phyloP scores from a whole-genome alignment of 495 filamentous ascomycete species.

The Talaromyces borbonicus region DNA sequence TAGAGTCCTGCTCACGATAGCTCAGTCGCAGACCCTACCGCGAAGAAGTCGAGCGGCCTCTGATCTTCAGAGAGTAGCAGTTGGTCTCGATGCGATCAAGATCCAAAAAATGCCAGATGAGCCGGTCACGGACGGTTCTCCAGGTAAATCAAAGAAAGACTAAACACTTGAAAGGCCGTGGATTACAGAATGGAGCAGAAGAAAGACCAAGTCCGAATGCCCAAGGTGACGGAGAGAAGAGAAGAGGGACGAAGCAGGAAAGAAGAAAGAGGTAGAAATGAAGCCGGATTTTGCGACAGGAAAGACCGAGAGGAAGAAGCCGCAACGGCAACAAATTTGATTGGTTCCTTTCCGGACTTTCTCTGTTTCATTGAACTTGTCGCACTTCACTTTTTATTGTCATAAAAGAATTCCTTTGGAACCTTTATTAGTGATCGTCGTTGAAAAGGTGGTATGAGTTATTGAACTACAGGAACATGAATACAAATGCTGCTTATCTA shows the following conservation, averaged over 20 bases:
- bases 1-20: background rate
- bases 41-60: background rate
- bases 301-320: background rate
- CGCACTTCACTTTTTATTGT: background rate
- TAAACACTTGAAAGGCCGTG: background rate
- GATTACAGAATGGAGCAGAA: background rate
- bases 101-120: background rate
- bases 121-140: no score
- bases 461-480: no score
- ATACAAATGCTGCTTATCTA: no score
- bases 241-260: background rate
- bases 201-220: background rate
- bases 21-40: background rate
- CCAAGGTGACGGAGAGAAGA: background rate
- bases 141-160: no score
- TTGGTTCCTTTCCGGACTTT: background rate
- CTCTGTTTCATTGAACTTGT: background rate
- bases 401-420: no score
- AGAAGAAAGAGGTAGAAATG: background rate
- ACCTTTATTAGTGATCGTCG: no score
- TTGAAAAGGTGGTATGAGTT: no score
- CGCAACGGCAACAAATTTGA: constrained; percentile 3
- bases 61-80: no score
- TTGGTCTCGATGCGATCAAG: background rate
- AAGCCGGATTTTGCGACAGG: constrained; percentile 1